Base-by-base conservation (phyloP, 768 basidiomycete species). In the Imleria badia region DNA sequence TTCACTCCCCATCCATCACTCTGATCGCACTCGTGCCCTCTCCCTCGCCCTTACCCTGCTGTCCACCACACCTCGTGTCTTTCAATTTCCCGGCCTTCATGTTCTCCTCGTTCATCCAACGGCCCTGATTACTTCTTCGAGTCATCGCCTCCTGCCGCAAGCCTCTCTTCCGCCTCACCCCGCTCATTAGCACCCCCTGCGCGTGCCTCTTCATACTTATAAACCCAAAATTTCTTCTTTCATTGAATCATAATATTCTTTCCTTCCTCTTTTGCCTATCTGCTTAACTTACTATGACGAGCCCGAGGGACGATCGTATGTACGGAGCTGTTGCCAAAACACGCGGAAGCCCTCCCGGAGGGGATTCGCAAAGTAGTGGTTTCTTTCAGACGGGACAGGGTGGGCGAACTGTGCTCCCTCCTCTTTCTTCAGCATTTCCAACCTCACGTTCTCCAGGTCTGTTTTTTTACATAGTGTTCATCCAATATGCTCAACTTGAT, bases 391-490 rank as follows among this genome's bases (percentile, higher is more conserved):
- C 82, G 75, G 83, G 85, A 80, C 87, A 89, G 84, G 87, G 88
- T 89, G 87, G 87, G 87, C 85, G 87, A 84, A 83, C 85, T 79
- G 81, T 87, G 78, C 84, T 89, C 74, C 88, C 87, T 85, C 84
- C 87, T 84, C 78, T 89, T 81, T 81, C 83, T 83, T 79, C 85
- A 75, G 82, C 83, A 67, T 86, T 87, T 86, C 86, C 86, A 87
- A 84, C 83, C 85, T 89, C 84, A 86, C 86, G 80, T 84, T 87
- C 85, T 86, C 82, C 87, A 89, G 87, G 87, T 89, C 84, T 81
- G 87, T 88, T 80, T 74, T 73, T 74, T 75, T 79, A 75, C 77
- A 67, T 79, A 73, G 75, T 80, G 72, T 80, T 72, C 67, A 68
- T 72, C 68, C 79, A 76, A 76, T 74, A 66, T 74, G 75, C 81